Evolutionary conservation across 1,284 basidiomycete genomes (phyloP).

Genomic region (Sanghuangporus baumii): DNA sequence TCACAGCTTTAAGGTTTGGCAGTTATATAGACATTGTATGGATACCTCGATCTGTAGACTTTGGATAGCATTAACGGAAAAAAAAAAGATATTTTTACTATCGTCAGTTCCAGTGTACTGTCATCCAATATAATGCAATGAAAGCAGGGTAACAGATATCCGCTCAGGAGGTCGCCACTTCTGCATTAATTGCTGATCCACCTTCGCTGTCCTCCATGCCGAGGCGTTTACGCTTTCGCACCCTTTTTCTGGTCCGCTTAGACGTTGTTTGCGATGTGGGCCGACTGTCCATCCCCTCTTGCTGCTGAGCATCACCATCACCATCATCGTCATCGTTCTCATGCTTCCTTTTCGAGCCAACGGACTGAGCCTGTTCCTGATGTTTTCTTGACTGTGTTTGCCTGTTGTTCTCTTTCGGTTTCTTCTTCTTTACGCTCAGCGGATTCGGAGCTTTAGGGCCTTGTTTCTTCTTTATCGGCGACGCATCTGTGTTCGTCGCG

Average conservation of each 20-base stretch:
- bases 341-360: constrained; percentile 8
- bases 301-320: not conserved
- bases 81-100: not conserved
- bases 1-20: constrained; percentile 34
- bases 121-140: not conserved
- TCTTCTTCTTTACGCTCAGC: constrained; percentile 89
- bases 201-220: not conserved
- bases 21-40: not conserved
- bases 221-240: not conserved
- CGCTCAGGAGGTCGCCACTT: not conserved
- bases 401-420: constrained; percentile 22
- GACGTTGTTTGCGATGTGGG: not conserved
- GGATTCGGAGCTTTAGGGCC: constrained; percentile 89
- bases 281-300: not conserved
- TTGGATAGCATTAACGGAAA: not conserved
- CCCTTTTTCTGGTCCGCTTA: not conserved
- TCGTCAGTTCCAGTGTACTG: not conserved
- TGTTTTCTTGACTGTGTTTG: not conserved
- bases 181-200: not conserved
- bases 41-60: not conserved
- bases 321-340: not conserved
- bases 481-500: constrained; percentile 27
- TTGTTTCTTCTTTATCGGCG: constrained; percentile 54
- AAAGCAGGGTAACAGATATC: not conserved
- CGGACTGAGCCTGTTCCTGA: not conserved